These are phyloP conservation scores for Phytophthora sp. DNA, from an alignment of 352 stramenopile species.

Conservation along the genomic window DNA sequence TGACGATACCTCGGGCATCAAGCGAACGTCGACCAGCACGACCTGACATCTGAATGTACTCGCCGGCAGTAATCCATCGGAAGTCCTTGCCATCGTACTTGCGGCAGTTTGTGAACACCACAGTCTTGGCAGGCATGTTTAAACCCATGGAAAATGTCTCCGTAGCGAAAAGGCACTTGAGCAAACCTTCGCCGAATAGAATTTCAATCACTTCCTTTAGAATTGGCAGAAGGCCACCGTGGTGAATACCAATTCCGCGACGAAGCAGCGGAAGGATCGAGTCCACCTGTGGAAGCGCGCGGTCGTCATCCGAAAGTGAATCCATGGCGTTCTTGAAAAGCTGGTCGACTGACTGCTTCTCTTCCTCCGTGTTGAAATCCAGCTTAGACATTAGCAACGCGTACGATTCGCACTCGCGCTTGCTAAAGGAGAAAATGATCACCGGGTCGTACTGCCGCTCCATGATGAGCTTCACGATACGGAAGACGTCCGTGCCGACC, in stretches of 20 bases:
- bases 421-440: conserved; percentile 99
- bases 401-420: conserved; percentile 97
- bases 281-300: conserved; percentile 97
- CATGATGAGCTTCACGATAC: conserved; percentile 99
- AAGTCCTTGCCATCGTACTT: conserved; percentile 98
- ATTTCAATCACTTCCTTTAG: conserved; percentile 98
- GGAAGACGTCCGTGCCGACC: conserved; percentile 94
- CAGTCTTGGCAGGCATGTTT: conserved; percentile 99
- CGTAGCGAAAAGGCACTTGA: conserved; percentile 99
- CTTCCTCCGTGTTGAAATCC: conserved; percentile 98
- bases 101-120: conserved; percentile 97
- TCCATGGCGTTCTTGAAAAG: conserved; percentile 99
- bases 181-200: conserved; percentile 94
- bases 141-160: conserved; percentile 98
- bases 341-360: conserved; percentile 97
- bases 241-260: conserved; percentile 99
- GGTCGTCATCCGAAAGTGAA: conserved; percentile 96
- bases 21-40: conserved; percentile 97
- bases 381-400: conserved; percentile 93
- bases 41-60: conserved; percentile 97
- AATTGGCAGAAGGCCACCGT: conserved; percentile 98
- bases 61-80: conserved; percentile 95
- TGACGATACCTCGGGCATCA: conserved; percentile 97
- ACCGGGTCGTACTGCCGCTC: conserved; percentile 96
- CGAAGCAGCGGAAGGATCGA: conserved; percentile 97